Evolutionary conservation across 2,329 filamentous ascomycete species (phyloP).

Genomic region (Exophiala sideris): DNA sequence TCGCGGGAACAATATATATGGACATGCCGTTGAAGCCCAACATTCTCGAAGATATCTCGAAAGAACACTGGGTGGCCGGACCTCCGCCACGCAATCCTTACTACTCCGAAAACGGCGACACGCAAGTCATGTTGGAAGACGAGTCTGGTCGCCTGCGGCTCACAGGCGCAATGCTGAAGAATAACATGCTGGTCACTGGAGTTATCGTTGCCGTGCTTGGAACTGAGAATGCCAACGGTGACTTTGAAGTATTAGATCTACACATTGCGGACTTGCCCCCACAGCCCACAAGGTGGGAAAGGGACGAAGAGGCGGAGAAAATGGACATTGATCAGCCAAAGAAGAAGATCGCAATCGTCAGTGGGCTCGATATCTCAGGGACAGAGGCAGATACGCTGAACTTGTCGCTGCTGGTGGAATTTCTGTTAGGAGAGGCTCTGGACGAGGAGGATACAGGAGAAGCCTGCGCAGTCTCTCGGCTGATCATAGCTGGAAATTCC

Average conservation of each 20-base stretch:
- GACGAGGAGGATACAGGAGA: conserved; percentile 58
- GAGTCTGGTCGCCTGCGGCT: conserved; percentile 85
- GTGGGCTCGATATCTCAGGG: conserved; percentile 79
- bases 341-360: conserved; percentile 84
- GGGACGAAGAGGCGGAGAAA: conserved; percentile 51
- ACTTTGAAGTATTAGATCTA: conserved; percentile 88
- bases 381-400: conserved; percentile 70
- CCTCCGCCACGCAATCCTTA: conserved; percentile 77
- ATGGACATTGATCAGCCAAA: conserved; percentile 24
- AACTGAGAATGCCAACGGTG: conserved; percentile 85
- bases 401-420: conserved; percentile 77
- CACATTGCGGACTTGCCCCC: conserved; percentile 81
- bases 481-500: conserved; percentile 91
- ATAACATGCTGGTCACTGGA: conserved; percentile 78
- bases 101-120: conserved; percentile 59
- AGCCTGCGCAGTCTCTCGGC: conserved; percentile 68
- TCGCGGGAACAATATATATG: conserved; percentile 93
- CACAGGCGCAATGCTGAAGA: conserved; percentile 65
- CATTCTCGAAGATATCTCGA: conserved; percentile 89
- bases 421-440: conserved; percentile 76
- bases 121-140: conserved; percentile 84
- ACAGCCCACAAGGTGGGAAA: conserved; percentile 76
- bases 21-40: conserved; percentile 95
- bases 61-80: conserved; percentile 90
- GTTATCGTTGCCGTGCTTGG: conserved; percentile 93